phyloP scores from a whole-genome alignment of 805 yeast species.

The Yarrowia sp. region DNA sequence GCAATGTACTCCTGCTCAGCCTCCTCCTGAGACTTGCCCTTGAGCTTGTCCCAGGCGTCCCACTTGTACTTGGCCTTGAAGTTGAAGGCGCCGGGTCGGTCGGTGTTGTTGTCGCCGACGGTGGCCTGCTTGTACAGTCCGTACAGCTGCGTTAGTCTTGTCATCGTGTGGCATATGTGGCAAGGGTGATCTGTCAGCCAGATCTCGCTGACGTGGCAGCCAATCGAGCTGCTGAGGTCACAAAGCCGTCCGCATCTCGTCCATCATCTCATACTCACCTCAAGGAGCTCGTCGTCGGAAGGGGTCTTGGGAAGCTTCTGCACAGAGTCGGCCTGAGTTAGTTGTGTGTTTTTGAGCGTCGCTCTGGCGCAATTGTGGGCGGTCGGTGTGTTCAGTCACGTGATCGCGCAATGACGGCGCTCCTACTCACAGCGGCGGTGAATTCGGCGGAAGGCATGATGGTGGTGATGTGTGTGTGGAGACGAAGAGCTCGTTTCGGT shows the following conservation, averaged over 20 bases:
- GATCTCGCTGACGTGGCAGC: background rate
- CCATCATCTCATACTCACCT: constrained; percentile 37
- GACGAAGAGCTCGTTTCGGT: background rate
- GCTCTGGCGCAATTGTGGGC: background rate
- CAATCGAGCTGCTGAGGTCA: no score
- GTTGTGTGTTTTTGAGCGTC: background rate
- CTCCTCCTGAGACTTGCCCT: constrained; percentile 83
- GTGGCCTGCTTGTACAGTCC: constrained; percentile 97
- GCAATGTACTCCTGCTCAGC: constrained; percentile 71
- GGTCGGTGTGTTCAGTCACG: no score
- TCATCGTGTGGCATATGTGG: no score
- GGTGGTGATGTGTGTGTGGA: background rate
- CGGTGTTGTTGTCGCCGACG: constrained; percentile 85
- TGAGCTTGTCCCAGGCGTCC: constrained; percentile 90
- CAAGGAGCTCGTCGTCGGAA: constrained; percentile 77
- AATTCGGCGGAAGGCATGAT: constrained; percentile 43
- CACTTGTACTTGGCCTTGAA: constrained; percentile 95
- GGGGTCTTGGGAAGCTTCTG: constrained; percentile 74
- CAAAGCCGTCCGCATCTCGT: background rate
- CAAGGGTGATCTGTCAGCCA: background rate
- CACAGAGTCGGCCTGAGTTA: constrained; percentile 70
- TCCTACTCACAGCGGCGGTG: constrained; percentile 38
- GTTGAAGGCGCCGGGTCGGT: constrained; percentile 88
- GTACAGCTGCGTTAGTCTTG: constrained; percentile 55
- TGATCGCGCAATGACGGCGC: background rate